Conservation (phyloP, 148 eudicot species). For the Mesembryanthemum crystallinum region DNA sequence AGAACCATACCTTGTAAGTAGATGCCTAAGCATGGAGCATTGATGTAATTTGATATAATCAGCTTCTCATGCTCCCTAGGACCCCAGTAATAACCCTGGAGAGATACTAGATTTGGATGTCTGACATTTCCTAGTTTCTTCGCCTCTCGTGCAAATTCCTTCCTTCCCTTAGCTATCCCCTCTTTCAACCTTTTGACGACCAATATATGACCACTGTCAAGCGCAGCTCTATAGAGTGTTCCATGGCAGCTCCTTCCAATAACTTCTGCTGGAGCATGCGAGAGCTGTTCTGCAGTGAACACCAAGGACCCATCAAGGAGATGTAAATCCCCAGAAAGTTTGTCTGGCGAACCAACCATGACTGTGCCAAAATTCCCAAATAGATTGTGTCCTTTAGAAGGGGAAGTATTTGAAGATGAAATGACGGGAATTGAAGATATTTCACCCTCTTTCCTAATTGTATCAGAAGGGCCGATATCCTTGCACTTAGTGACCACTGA, state of each 20-base stretch:
- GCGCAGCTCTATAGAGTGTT: slow-evolving; percentile 53
- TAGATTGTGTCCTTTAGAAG: slow-evolving; percentile 34
- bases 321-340: slow-evolving; percentile 60
- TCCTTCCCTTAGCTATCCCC: slow-evolving; percentile 65
- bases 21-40: slow-evolving; percentile 61
- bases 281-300: slow-evolving; percentile 61
- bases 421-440: slow-evolving; percentile 21
- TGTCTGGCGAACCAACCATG: slow-evolving; percentile 56
- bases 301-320: slow-evolving; percentile 50
- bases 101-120: slow-evolving; percentile 60
- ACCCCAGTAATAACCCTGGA: slow-evolving; percentile 76
- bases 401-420: slow-evolving; percentile 30
- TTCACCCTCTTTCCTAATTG: slow-evolving; percentile 27
- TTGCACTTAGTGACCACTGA: slow-evolving; percentile 21
- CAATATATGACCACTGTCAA: slow-evolving; percentile 44
- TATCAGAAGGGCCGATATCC: slow-evolving; percentile 24
- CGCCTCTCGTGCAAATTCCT: slow-evolving; percentile 72
- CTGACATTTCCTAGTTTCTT: slow-evolving; percentile 60
- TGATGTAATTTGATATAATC: slow-evolving; percentile 50
- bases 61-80: slow-evolving; percentile 73
- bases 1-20: slow-evolving; percentile 56
- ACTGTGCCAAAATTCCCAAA: slow-evolving; percentile 31
- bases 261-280: slow-evolving; percentile 63
- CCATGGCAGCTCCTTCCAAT: slow-evolving; percentile 77
- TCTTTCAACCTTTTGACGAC: slow-evolving; percentile 62